Evolutionary conservation across 1,284 basidiomycete genomes (phyloP).

Genomic region (Heterobasidion occidentale): DNA sequence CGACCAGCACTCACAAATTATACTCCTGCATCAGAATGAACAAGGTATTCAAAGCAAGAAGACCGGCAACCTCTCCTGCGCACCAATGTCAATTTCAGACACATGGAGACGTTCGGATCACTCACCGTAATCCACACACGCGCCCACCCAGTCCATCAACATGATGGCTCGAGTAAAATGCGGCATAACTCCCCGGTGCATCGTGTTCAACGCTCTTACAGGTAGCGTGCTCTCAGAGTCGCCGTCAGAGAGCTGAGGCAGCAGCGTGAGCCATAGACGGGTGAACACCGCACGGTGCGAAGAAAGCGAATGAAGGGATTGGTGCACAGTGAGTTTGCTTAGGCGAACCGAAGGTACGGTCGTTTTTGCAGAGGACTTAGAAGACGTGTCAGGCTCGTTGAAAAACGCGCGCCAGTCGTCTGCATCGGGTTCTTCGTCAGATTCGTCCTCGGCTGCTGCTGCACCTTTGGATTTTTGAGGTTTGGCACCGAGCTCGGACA

Average conservation of each 20-base stretch:
- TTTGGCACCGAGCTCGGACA: constrained; percentile 60
- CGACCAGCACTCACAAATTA: constrained; percentile 64
- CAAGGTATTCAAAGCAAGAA: constrained; percentile 87
- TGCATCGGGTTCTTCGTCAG: constrained; percentile 29
- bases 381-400: constrained; percentile 43
- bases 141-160: constrained; percentile 92
- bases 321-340: constrained; percentile 62
- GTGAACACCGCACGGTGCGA: constrained; percentile 79
- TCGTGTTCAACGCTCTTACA: constrained; percentile 64
- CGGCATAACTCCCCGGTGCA: constrained; percentile 83
- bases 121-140: constrained; percentile 78
- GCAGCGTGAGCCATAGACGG: constrained; percentile 65
- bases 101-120: not conserved
- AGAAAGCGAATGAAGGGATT: constrained; percentile 63
- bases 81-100: not conserved
- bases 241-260: constrained; percentile 46
- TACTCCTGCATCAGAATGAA: constrained; percentile 91
- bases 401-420: constrained; percentile 82
- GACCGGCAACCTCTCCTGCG: constrained; percentile 79
- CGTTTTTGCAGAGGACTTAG: constrained; percentile 19
- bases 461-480: constrained; percentile 43
- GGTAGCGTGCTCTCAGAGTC: constrained; percentile 24
- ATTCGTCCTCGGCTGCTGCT: constrained; percentile 24
- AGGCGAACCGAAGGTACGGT: constrained; percentile 35
- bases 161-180: constrained; percentile 75